Base-by-base conservation (phyloP, 768 basidiomycete species). In the Boletales sp. region DNA sequence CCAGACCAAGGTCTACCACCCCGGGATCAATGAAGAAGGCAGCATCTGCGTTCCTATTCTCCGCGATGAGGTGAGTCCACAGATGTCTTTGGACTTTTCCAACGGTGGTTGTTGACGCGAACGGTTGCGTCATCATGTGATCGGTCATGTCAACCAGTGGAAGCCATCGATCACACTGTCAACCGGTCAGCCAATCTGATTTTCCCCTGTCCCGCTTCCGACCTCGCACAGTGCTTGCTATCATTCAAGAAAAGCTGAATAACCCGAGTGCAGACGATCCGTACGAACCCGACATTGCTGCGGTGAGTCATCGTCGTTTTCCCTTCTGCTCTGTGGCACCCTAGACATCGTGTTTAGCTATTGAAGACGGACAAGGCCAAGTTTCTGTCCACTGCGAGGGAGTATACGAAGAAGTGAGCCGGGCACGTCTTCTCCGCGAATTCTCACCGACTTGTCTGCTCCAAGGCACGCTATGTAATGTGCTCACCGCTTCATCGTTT, bases 181-280 rank as follows among this genome's bases (percentile, higher is more conserved):
- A 13, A 81, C 84, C 43, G 86, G 89, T 85, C 54, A 48, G 60
- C 29, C 43, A 18, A 77, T 18, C 35, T 53, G 8, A 36, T 43
- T 17, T 30, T 8, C 21, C 21, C 21, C 21, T 21, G 18, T 17
- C 15, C 40, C 10, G 15, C 17, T 52, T 37, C 18, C 40, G 48
- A 38, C 38, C 19, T 50, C 56, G 49, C 48, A 15, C 50, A 93
- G 90, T 93, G 1, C 77, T 93, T 17, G 72, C 74, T 21, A 81
- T 83, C 42, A 81, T 93, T 51, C 84, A 87, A 65, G 88, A 91
- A 63, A 93, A 93, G 69, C 62, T 93, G 44, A 91, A 91, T 65
- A 90, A 92, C 65, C 90, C 90, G 15, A 88, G 86, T 63, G 76
- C 88, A 15, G 90, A 93, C 60, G 90, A 93, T 63, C 90, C 90